Percentiles rank a stretch among this genome's conserved stretches.
Evolutionary conservation across 31 red algal genomes (phyloP).

Genomic region (Endocladia muricata): DNA sequence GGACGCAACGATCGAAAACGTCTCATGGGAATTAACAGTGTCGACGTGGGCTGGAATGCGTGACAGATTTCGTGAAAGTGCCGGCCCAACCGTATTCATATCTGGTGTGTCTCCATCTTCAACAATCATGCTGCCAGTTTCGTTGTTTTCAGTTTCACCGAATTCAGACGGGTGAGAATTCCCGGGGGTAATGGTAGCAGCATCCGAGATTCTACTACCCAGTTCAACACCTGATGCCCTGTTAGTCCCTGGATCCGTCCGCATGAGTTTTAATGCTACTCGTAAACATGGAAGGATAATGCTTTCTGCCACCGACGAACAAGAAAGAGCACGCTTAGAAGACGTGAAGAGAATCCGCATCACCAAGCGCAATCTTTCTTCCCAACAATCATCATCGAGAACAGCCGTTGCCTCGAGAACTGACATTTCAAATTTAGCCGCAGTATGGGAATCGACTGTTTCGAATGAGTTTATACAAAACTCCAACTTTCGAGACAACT

Average conservation of each 20-base stretch:
- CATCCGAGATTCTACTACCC: too few relatives aligned
- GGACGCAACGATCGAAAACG: too few relatives aligned
- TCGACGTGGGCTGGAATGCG: too few relatives aligned
- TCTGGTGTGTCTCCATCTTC: too few relatives aligned
- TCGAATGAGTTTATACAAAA: slow-evolving; percentile 81
- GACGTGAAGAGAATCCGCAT: slow-evolving; percentile 76
- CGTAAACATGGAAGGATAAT: slow-evolving; percentile 76
- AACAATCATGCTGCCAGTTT: too few relatives aligned
- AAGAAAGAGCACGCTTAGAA: slow-evolving; percentile 55
- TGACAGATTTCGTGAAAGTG: too few relatives aligned
- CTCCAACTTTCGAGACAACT: slow-evolving; percentile 61
- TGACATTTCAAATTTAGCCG: slow-evolving; percentile 70
- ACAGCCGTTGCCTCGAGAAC: slow-evolving; percentile 61
- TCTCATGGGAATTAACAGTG: too few relatives aligned
- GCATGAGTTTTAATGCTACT: slow-evolving; percentile 49
- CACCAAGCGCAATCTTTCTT: slow-evolving; percentile 60
- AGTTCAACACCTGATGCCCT: too few relatives aligned
- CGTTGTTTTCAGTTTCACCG: slow-evolving; percentile 19
- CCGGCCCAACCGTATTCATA: too few relatives aligned
- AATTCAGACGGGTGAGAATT: neutral
- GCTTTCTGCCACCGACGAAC: slow-evolving; percentile 65
- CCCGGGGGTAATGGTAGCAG: neutral
- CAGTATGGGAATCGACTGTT: slow-evolving; percentile 67
- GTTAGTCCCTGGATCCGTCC: too few relatives aligned
- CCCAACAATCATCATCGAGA: slow-evolving; percentile 69